A percentile compares a stretch with the other conserved stretches of the same genome.
These are phyloP conservation scores for Guadua angustifolia DNA, from an alignment of 176 grass and related monocot species.

Conservation along the genomic window DNA sequence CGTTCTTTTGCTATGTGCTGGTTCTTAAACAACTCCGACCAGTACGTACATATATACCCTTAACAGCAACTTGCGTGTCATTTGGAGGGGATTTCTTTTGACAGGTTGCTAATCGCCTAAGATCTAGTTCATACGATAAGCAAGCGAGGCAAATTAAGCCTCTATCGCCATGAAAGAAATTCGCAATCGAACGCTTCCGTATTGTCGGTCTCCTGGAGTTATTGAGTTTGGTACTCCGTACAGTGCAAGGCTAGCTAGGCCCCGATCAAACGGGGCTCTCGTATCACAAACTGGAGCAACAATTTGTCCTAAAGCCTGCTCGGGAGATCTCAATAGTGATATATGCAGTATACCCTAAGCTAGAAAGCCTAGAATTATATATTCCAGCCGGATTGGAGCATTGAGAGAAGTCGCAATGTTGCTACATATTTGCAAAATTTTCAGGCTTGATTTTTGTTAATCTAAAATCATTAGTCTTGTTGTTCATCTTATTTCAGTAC, in stretches of 20 bases:
- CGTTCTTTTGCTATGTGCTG: neutral
- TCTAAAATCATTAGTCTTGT: neutral
- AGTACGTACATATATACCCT: neutral
- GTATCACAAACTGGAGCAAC: neutral
- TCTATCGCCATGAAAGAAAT: neutral
- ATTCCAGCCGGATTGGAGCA: neutral
- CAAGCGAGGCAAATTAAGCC: neutral
- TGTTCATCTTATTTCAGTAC: neutral
- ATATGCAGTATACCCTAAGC: neutral
- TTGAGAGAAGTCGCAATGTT: neutral
- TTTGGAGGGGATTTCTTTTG: neutral
- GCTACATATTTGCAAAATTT: neutral
- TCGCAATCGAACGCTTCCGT: neutral
- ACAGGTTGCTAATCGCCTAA: too few relatives aligned
- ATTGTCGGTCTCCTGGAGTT: neutral
- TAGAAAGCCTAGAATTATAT: neutral
- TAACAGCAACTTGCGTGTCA: neutral
- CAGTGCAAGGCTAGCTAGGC: neutral
- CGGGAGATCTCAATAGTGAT: neutral
- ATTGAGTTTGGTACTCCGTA: neutral
- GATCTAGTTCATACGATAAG: neutral
- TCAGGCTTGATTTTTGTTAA: neutral
- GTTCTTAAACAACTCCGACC: neutral
- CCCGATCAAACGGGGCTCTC: neutral
- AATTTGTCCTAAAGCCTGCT: neutral